Base-by-base conservation (phyloP, 2,329 filamentous ascomycete species). In the Penicillium frequentans region DNA sequence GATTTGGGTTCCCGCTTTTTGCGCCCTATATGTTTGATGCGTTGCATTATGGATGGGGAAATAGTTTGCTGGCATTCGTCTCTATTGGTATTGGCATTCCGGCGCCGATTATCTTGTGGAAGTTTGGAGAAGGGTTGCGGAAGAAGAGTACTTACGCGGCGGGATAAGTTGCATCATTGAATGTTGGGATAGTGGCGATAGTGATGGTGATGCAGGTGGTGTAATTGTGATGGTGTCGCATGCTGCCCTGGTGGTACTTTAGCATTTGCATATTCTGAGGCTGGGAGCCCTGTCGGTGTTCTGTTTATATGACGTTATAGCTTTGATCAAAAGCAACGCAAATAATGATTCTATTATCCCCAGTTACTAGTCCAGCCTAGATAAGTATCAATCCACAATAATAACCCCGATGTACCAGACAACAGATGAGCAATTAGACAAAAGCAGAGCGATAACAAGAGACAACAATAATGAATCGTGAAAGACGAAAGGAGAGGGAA, bases 81-180 rank as follows among this genome's bases (percentile, higher is more conserved):
- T 70, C 70, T 1, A 67, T 78, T 42, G 71, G 39, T 1, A 57
- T 79, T 26, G 77, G 77, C 0, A 56, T 82, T 23, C 79, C 80
- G 2, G 80, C 80, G 23, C 81, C 82, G 16, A 68, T 83, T 2
- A 66, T 83, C 55, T 61, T 84, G 53, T 84, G 81, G 81, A 77
- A 68, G 48, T 83, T 72, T 69, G 82, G 82, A 0, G 75, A 76
- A 67, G 64, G 46, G 49, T 58, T 84, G 66, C 71, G 82, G 61
- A 73, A 62, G 56, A 76, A 70, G 68, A 82, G 80, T 68, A 71
- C 76, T 23, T 84, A 77, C 68, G 81, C 81, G 39, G 79, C 80
- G 44, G 70, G 70, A 1, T 72, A 65, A 53, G 16, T 23, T 23
- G 31, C 6, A 33, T 11, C 4, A 2, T 33, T 16, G 10, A 33